phyloP scores from a whole-genome alignment of 306 rosid species.

The Gleditsia sinensis region DNA sequence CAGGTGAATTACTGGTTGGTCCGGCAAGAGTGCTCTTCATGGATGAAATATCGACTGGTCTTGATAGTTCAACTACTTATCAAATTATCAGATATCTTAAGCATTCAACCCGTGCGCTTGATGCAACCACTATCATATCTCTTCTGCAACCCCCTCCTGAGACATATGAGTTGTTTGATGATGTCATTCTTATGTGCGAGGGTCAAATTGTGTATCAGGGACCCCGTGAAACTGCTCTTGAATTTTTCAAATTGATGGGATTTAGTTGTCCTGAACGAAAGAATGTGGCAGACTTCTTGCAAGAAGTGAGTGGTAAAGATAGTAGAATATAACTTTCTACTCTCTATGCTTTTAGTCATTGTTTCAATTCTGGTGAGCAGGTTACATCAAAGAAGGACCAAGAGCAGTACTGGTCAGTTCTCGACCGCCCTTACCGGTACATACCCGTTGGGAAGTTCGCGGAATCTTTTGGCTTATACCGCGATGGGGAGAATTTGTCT shows the following conservation, averaged over 20 bases:
- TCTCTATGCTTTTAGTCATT: conserved; percentile 31
- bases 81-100: conserved; percentile 88
- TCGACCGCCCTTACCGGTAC: conserved; percentile 73
- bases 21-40: conserved; percentile 96
- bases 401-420: conserved; percentile 93
- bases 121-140: conserved; percentile 87
- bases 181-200: conserved; percentile 86
- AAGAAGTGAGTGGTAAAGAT: conserved; percentile 73
- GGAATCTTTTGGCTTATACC: conserved; percentile 69
- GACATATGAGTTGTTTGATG: conserved; percentile 97
- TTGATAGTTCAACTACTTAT: conserved; percentile 92
- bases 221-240: conserved; percentile 74
- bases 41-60: conserved; percentile 99
- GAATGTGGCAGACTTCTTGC: conserved; percentile 97
- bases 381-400: conserved; percentile 96
- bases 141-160: conserved; percentile 99
- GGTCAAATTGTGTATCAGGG: conserved; percentile 97
- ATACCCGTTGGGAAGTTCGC: conserved; percentile 82
- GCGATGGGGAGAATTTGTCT: conserved; percentile 66
- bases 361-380: conserved; percentile 48
- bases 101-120: conserved; percentile 89
- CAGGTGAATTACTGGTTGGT: conserved; percentile 95
- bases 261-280: conserved; percentile 86
- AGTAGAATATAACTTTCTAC: conserved; percentile 26
- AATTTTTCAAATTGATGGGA: conserved; percentile 84